These are phyloP conservation scores for Veloboletus limbatus DNA, from an alignment of 1,284 basidiomycete genomes.

Conservation along the genomic window DNA sequence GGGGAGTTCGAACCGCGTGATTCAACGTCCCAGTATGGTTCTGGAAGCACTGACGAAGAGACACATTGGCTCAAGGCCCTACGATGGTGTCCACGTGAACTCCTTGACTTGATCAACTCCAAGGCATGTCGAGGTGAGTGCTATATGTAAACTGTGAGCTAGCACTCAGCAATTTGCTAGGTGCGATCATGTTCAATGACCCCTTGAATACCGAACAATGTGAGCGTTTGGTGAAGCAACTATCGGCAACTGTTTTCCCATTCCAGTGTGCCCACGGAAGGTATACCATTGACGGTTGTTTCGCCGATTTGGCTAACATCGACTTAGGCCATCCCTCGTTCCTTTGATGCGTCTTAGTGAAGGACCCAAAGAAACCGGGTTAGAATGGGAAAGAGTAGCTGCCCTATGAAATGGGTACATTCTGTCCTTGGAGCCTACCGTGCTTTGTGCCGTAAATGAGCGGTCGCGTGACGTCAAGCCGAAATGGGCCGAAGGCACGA, in stretches of 20 bases:
- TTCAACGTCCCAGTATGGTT: constrained; percentile 13
- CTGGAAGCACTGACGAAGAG: constrained; percentile 30
- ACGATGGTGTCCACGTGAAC: constrained; percentile 73
- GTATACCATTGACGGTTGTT: constrained; percentile 23
- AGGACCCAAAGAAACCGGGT: constrained; percentile 4
- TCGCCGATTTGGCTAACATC: background rate
- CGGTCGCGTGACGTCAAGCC: constrained; percentile 37
- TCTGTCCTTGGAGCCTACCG: background rate
- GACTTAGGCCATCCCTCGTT: constrained; percentile 45
- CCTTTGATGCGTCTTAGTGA: constrained; percentile 38
- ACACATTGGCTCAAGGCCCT: constrained; percentile 67
- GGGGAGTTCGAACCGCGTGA: constrained; percentile 23
- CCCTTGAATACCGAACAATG: constrained; percentile 67
- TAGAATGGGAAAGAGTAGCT: constrained; percentile 29
- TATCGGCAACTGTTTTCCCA: constrained; percentile 74
- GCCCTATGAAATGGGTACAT: no score
- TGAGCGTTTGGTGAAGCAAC: constrained; percentile 59
- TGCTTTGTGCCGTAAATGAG: no score
- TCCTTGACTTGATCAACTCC: constrained; percentile 85
- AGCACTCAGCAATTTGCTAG: constrained; percentile 39
- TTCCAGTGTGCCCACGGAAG: constrained; percentile 95
- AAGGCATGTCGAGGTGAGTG: constrained; percentile 85
- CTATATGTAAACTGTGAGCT: background rate
- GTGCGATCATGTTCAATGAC: constrained; percentile 98
- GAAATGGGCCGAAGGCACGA: constrained; percentile 11